Percentiles rank a stretch among this genome's conserved stretches.
Evolutionary conservation across 2,329 filamentous ascomycete species (phyloP).

Genomic region (Fusarium sp.): DNA sequence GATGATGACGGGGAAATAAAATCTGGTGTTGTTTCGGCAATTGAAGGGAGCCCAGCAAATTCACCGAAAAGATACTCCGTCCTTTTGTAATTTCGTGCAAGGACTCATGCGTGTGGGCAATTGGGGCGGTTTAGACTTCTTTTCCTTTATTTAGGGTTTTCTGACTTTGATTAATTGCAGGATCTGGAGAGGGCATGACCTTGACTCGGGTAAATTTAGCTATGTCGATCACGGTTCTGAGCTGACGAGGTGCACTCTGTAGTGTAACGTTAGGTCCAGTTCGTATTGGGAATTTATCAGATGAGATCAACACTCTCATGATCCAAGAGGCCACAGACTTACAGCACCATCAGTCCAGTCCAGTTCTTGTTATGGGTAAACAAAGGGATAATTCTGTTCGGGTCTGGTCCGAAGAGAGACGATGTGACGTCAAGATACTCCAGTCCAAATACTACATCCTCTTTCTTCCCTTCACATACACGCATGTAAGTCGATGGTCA

Average conservation of each 20-base stretch:
- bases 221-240: conserved; percentile 30
- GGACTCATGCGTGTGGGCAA: not conserved
- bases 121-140: conserved; percentile 1
- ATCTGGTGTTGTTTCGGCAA: conserved; percentile 20
- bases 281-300: not conserved
- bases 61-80: not conserved
- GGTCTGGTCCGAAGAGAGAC: not conserved
- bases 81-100: not conserved
- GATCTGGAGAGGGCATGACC: not conserved
- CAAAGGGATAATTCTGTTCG: not conserved
- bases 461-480: not conserved
- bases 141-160: not conserved
- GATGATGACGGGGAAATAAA: conserved; percentile 5
- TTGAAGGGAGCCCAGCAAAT: not conserved
- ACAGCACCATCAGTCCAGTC: not conserved
- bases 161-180: not conserved
- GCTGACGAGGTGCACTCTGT: conserved; percentile 5
- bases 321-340: not conserved
- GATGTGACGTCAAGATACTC: conserved; percentile 16
- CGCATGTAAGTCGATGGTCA: conserved; percentile 4
- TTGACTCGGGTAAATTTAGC: conserved; percentile 10
- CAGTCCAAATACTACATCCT: not conserved
- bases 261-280: conserved; percentile 18
- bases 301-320: not conserved
- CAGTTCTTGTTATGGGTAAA: not conserved